These are phyloP conservation scores for Naematelia aurantialba DNA, from an alignment of 768 basidiomycete genomes.

Conservation along the genomic window DNA sequence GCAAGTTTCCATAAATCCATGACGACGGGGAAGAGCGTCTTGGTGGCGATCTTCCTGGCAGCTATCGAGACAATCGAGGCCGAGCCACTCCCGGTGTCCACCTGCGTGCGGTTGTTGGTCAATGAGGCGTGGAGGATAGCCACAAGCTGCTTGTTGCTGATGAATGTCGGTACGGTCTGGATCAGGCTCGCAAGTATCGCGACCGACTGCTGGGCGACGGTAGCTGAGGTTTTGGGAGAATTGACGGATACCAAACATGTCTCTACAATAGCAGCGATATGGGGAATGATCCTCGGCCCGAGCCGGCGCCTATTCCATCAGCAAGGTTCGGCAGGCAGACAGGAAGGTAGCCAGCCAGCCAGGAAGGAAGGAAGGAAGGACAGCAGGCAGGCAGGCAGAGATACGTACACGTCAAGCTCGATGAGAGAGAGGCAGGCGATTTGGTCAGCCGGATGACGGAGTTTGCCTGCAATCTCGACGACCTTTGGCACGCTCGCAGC, in stretches of 20 bases:
- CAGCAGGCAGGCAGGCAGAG: no score
- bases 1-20: constrained; percentile 50
- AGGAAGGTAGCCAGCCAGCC: no score
- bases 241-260: constrained; percentile 54
- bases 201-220: constrained; percentile 27
- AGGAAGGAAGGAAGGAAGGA: no score
- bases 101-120: constrained; percentile 19
- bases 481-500: constrained; percentile 61
- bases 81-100: constrained; percentile 23
- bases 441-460: background rate
- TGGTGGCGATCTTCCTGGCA: constrained; percentile 67
- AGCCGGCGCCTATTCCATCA: constrained; percentile 60
- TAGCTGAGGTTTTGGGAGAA: constrained; percentile 13
- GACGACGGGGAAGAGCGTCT: constrained; percentile 65
- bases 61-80: constrained; percentile 60
- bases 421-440: constrained; percentile 52
- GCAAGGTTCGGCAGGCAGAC: background rate
- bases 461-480: constrained; percentile 46
- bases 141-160: constrained; percentile 44
- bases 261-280: constrained; percentile 67
- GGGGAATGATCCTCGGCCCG: constrained; percentile 82
- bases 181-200: constrained; percentile 64
- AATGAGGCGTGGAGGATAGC: constrained; percentile 27
- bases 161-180: constrained; percentile 71
- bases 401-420: constrained; percentile 60